Evolutionary conservation across 306 rosid genomes (phyloP).

Genomic region (Dryas alaskensis): DNA sequence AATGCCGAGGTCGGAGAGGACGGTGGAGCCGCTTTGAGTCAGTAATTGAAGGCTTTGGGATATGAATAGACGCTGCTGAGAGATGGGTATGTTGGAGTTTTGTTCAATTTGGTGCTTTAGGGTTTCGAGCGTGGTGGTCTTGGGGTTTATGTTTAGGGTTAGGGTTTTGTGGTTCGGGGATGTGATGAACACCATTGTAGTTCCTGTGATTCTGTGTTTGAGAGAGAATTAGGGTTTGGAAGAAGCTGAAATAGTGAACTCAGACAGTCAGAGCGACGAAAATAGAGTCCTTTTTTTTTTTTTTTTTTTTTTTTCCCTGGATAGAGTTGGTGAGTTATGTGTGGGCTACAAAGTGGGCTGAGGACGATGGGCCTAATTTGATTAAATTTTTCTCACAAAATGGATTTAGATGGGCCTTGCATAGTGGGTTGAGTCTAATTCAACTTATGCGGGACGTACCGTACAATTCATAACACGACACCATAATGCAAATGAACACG

Average conservation of each 20-base stretch:
- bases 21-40: constrained; percentile 28
- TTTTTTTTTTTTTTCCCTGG: no score
- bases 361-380: no score
- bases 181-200: constrained; percentile 62
- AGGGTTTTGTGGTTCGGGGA: constrained; percentile 55
- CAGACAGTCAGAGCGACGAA: no score
- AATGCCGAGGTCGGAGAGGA: constrained; percentile 53
- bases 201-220: background rate
- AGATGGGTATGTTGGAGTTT: constrained; percentile 40
- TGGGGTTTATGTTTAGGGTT: constrained; percentile 51
- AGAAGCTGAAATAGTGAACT: background rate
- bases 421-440: no score
- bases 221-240: background rate
- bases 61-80: constrained; percentile 57
- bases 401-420: no score
- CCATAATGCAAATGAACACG: no score
- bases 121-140: constrained; percentile 50
- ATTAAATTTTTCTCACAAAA: no score
- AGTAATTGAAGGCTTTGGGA: constrained; percentile 50
- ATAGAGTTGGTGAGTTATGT: no score
- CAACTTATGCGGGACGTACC: no score
- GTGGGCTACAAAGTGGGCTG: no score
- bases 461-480: no score
- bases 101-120: constrained; percentile 53
- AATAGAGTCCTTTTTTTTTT: no score